Conservation (phyloP, 352 stramenopile genomes). For the Pythium pectinolyticum region DNA sequence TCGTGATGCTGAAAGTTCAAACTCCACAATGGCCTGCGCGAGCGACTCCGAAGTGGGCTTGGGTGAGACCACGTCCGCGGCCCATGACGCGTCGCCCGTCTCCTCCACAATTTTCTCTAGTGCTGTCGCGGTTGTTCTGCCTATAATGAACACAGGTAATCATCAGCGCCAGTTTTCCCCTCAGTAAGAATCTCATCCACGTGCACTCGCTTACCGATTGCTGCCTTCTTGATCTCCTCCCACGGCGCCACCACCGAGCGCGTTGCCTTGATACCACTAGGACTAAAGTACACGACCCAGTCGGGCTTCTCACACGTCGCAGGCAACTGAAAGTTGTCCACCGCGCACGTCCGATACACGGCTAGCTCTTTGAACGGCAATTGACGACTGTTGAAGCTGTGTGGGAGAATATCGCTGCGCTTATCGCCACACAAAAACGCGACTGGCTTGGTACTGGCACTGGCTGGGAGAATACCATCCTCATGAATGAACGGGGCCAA, state of each 20-base stretch:
- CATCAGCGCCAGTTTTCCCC: no score
- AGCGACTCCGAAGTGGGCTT: constrained; percentile 62
- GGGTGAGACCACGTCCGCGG: constrained; percentile 47
- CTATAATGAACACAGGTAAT: constrained; percentile 27
- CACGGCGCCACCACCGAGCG: constrained; percentile 45
- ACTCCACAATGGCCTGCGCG: constrained; percentile 48
- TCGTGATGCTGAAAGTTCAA: constrained; percentile 23
- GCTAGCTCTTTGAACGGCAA: constrained; percentile 59
- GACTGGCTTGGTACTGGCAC: constrained; percentile 46
- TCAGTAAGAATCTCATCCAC: no score
- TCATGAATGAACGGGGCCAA: constrained; percentile 49
- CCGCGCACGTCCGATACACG: constrained; percentile 60
- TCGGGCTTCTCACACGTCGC: constrained; percentile 35
- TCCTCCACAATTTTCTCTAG: constrained; percentile 46
- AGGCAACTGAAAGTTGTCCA: constrained; percentile 50
- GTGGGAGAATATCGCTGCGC: constrained; percentile 52
- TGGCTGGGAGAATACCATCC: constrained; percentile 36
- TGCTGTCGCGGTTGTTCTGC: constrained; percentile 69
- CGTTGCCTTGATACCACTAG: constrained; percentile 66
- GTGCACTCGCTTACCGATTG: constrained; percentile 52
- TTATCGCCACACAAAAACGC: constrained; percentile 83
- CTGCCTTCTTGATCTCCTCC: constrained; percentile 66
- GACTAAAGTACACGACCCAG: constrained; percentile 85
- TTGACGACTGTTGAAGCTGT: constrained; percentile 52
- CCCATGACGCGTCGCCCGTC: constrained; percentile 42